Evolutionary conservation across 441 rosid species (phyloP), one percentile per base, ranked within the genome.

Genomic region (Mallotus japonicus): DNA sequence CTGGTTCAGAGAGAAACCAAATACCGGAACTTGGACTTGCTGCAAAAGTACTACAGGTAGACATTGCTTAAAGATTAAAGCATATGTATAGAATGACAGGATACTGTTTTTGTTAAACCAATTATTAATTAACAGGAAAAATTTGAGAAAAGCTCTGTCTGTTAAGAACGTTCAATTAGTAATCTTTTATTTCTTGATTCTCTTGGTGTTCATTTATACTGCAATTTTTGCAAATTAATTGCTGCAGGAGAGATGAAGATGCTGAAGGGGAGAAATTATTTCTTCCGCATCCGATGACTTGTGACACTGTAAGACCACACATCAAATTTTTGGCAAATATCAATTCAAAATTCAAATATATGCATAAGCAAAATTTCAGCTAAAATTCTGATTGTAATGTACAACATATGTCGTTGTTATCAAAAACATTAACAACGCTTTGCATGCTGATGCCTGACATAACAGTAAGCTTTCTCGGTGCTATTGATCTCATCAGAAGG

Each of bases 31-130:
- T 61, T 88, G 40, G 85, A 82, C 67, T 81, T 88, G 82, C 82
- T 88, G 73, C 88, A 82, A 65, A 88, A 88, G 59, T 88, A 88
- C 77, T 86, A 79, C 84, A 85, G 92, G 92, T 88, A 76, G 15
- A 54, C 14, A 51, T 16, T 46, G 44, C 63, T 67, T 15, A 11
- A 54, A 19, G 5, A 53, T n/a, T 46, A 28, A 47, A 40, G 4
- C 6, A 0, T 40, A 20, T 2, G 2, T 63, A n/a, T 7, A 34
- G 46, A 61, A 61, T 16, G 37, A 19, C 15, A n/a, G 59, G 34
- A 61, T 61, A 61, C 5, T 32, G 11, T 61, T 5, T 53, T 53
- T 53, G 10, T 49, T 9, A 53, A 3, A 53, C 7, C 20, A 16
- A 53, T 15, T 24, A 24, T 24, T 24, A 24, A 24, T 28, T 28